Base-by-base conservation (phyloP, 2,329 filamentous ascomycete species). In the Scorias spongiosa region DNA sequence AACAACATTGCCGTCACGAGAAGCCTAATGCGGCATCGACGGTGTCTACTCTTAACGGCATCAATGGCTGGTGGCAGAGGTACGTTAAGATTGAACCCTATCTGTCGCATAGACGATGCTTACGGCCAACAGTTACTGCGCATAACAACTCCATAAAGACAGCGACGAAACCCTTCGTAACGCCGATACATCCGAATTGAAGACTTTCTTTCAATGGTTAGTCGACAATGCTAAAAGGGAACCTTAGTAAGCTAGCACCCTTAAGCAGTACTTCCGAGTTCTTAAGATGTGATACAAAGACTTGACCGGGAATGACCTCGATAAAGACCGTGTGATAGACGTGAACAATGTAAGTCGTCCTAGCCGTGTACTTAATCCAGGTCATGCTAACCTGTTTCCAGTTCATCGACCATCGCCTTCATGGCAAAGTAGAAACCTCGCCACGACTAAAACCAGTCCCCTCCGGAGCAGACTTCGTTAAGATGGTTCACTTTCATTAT, bases 181-280 rank as follows among this genome's bases (percentile, higher is more conserved):
- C 30, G 41, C 20, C 14, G 30, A 46, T 9, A 34, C 44, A 32
- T 20, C 44, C n/a, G 12, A 46, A 29, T n/a, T 46, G 12, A 46
- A 46, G 44, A 39, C 40, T 14, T 46, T 46, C 44, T 43, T 46
- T 42, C 30, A 28, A 36, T 43, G 40, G 44, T 15, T 46, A 20
- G 34, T 46, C 5, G 40, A 42, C 10, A 46, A 43, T 40, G 40
- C 44, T 17, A 34, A 46, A 17, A 6, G 44, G 32, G 26, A 20
- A 20, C 12, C 44, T 30, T 41, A 14, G 32, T 18, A 46, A 41
- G 20, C 41, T 34, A 29, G 20, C 17, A 43, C 44, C 11, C 36
- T 46, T 11, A 46, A 44, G 41, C 36, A 43, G 38, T 46, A 46
- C 41, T 46, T 46, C n/a, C 41, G 41, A 26, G 14, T 43, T 14